A percentile compares a stretch with the other conserved stretches of the same genome.
Conservation (phyloP, 2,329 filamentous ascomycete genomes). For the Tolypocladium cylindrosporum region DNA sequence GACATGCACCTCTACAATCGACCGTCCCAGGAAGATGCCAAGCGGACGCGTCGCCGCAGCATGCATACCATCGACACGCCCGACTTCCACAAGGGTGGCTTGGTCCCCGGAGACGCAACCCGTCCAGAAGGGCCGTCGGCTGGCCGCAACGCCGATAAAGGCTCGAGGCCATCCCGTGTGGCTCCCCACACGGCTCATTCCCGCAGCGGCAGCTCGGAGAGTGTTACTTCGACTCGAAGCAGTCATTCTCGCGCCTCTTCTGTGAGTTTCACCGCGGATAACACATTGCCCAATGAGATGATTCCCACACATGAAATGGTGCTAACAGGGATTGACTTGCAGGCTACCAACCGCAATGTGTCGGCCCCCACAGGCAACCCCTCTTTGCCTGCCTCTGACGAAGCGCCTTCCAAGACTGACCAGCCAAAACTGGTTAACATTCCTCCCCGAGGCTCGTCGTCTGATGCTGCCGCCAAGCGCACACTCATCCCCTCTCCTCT, state of each 20-base stretch:
- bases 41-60: conserved; percentile 73
- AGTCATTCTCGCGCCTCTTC: conserved; percentile 52
- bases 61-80: conserved; percentile 52
- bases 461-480: conserved; percentile 56
- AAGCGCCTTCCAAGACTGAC: conserved; percentile 39
- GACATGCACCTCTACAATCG: conserved; percentile 56
- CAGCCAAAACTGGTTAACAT: conserved; percentile 45
- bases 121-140: not conserved
- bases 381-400: conserved; percentile 38
- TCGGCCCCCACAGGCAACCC: conserved; percentile 42
- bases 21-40: conserved; percentile 55
- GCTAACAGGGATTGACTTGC: conserved; percentile 37
- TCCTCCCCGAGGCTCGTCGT: conserved; percentile 52
- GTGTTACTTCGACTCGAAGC: conserved; percentile 48
- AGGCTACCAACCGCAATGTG: conserved; percentile 52
- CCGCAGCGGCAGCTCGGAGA: conserved; percentile 54
- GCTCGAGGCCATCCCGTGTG: conserved; percentile 29
- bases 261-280: conserved; percentile 39
- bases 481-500: conserved; percentile 60
- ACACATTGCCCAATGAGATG: conserved; percentile 34
- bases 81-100: conserved; percentile 10
- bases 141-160: conserved; percentile 18
- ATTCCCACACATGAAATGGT: conserved; percentile 21
- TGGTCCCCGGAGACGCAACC: conserved; percentile 10
- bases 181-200: conserved; percentile 20